Conservation (phyloP, 163 green algal species). For the Chlamydomonas reinhardtii region DNA sequence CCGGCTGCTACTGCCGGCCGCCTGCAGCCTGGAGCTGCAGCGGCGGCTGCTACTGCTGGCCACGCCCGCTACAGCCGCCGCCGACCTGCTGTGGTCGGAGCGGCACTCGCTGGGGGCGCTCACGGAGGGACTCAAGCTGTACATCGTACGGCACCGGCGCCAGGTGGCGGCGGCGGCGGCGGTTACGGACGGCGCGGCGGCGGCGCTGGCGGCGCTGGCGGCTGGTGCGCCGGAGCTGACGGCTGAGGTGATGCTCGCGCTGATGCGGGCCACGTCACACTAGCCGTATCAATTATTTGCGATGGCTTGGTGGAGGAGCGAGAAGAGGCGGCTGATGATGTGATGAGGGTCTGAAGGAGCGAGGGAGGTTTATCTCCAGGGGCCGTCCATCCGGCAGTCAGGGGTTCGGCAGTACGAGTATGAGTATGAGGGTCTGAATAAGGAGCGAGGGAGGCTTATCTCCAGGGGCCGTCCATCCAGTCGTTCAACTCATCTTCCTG, state of each 20-base stretch:
- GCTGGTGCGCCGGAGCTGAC: not conserved
- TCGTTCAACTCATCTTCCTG: too few species aligned
- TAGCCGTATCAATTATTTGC: too few species aligned
- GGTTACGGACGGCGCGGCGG: too few species aligned
- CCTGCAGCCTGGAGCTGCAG: not conserved
- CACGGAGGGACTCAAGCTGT: not conserved
- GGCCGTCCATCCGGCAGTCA: too few species aligned
- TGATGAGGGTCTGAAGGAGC: too few species aligned
- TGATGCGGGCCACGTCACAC: not conserved
- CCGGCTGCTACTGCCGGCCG: not conserved
- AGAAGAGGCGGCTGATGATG: too few species aligned
- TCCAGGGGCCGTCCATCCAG: too few species aligned
- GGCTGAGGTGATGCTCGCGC: not conserved
- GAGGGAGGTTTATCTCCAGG: too few species aligned
- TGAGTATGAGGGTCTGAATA: too few species aligned
- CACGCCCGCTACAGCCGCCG: not conserved
- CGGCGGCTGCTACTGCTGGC: not conserved
- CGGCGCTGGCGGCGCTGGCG: not conserved
- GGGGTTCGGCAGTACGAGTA: too few species aligned
- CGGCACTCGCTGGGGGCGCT: not conserved
- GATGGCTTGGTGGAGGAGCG: too few species aligned
- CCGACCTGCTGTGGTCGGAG: constrained; percentile 5
- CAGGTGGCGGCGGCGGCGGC: not conserved
- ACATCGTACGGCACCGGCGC: not conserved
- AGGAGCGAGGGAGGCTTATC: too few species aligned